phyloP scores from a whole-genome alignment of 306 rosid species.

The Begonia peltatifolia region DNA sequence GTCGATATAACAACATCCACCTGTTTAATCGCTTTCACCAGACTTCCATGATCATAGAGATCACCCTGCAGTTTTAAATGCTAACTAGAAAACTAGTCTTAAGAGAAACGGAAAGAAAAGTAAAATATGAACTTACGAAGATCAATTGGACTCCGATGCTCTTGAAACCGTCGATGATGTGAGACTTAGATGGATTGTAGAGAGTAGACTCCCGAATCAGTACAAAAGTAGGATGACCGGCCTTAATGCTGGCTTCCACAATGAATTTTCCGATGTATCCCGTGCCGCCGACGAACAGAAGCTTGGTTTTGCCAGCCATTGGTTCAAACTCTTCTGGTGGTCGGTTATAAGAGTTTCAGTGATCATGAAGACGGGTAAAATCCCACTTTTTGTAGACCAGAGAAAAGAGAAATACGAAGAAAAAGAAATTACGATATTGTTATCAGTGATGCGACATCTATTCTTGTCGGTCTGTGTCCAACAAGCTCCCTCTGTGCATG shows the following conservation, averaged over 20 bases:
- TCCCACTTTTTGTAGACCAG: too few relatives aligned
- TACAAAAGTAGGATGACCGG: constrained; percentile 19
- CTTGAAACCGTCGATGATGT: constrained; percentile 17
- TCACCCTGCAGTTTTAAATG: constrained; percentile 12
- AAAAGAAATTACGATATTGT: too few relatives aligned
- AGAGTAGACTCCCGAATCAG: constrained; percentile 22
- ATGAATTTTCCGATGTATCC: constrained; percentile 25
- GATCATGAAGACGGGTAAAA: too few relatives aligned
- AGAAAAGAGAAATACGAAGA: too few relatives aligned
- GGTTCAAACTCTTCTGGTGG: too few relatives aligned
- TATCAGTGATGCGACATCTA: too few relatives aligned
- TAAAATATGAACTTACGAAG: not conserved
- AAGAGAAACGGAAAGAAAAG: too few relatives aligned
- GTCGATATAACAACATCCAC: constrained; percentile 31
- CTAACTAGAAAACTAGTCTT: too few relatives aligned
- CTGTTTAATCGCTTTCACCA: constrained; percentile 24
- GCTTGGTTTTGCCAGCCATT: constrained; percentile 15
- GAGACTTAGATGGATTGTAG: constrained; percentile 9
- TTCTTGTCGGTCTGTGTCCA: too few relatives aligned
- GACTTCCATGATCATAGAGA: constrained; percentile 15
- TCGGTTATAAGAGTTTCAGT: too few relatives aligned
- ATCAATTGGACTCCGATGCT: constrained; percentile 11
- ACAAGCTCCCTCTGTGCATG: too few relatives aligned
- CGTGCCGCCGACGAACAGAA: constrained; percentile 27
- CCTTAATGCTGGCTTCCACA: constrained; percentile 26